phyloP scores from a whole-genome alignment of 768 basidiomycete genomes.

The Harrya chromipes region DNA sequence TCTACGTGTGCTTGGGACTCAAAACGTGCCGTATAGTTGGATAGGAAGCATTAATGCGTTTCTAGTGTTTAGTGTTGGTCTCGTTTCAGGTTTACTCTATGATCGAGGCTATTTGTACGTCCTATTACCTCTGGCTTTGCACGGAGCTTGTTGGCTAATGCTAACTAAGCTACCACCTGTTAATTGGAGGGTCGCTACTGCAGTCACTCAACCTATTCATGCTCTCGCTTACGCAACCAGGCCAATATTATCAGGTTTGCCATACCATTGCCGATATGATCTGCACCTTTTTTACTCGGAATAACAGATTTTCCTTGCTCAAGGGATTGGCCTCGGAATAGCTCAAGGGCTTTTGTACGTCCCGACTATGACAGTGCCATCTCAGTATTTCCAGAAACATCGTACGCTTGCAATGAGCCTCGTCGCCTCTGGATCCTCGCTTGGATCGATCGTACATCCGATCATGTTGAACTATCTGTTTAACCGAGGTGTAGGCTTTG shows the following conservation, averaged over 20 bases:
- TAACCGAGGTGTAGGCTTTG: constrained; percentile 32
- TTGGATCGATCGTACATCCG: constrained; percentile 25
- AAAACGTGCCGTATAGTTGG: constrained; percentile 26
- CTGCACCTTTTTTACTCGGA: neutral
- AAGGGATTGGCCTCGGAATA: constrained; percentile 47
- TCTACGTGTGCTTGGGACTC: neutral
- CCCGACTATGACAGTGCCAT: constrained; percentile 41
- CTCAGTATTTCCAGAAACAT: constrained; percentile 43
- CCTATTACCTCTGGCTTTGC: neutral
- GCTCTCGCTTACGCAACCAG: constrained; percentile 42
- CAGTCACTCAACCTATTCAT: constrained; percentile 41
- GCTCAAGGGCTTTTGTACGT: constrained; percentile 45
- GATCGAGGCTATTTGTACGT: constrained; percentile 52
- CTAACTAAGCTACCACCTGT: constrained; percentile 37
- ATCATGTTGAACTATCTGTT: constrained; percentile 32
- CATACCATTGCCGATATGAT: neutral
- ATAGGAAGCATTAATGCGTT: constrained; percentile 49
- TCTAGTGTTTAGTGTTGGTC: constrained; percentile 34
- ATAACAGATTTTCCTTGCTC: constrained; percentile 45
- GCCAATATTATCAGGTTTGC: constrained; percentile 42
- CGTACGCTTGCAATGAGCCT: constrained; percentile 46
- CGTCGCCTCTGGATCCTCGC: constrained; percentile 37
- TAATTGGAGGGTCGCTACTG: constrained; percentile 44
- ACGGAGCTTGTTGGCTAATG: neutral
- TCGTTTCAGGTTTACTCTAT: constrained; percentile 44